Evolutionary conservation across 2,329 filamentous ascomycete genomes (phyloP).

Genomic region (Sclerotinia sclerotiorum): DNA sequence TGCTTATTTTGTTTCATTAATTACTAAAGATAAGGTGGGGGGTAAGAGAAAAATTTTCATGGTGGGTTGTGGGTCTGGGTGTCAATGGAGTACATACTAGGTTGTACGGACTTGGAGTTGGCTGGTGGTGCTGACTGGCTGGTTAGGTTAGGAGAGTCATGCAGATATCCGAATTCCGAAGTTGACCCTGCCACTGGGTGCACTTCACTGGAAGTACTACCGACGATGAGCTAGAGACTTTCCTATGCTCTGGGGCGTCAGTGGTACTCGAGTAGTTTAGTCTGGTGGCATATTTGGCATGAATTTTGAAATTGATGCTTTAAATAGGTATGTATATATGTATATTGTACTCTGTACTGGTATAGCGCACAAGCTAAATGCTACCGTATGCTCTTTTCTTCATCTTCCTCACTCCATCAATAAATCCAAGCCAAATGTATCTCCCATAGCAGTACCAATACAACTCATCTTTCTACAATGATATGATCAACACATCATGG

Average conservation of each 20-base stretch:
- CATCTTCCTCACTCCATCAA: background rate
- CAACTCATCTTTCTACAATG: background rate
- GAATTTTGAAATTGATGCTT: background rate
- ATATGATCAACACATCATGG: background rate
- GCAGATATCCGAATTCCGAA: background rate
- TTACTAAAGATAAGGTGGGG: too few relatives aligned
- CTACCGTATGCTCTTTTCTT: background rate
- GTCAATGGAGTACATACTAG: too few relatives aligned
- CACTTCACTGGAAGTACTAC: background rate
- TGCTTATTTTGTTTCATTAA: too few relatives aligned
- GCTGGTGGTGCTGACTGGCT: too few relatives aligned
- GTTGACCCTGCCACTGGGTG: background rate
- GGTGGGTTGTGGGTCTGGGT: too few relatives aligned
- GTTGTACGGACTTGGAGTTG: too few relatives aligned
- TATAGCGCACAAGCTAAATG: background rate
- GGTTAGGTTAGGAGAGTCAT: background rate
- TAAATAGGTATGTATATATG: conserved; percentile 10
- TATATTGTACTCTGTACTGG: background rate
- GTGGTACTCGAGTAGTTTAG: background rate
- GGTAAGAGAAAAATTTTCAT: too few relatives aligned
- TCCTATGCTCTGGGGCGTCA: background rate
- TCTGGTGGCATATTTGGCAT: background rate
- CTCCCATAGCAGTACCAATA: background rate
- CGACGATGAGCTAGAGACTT: background rate
- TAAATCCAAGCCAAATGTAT: background rate